Evolutionary conservation across 139 green algal genomes (phyloP).

Genomic region (Zygnema circumcarinatum): DNA sequence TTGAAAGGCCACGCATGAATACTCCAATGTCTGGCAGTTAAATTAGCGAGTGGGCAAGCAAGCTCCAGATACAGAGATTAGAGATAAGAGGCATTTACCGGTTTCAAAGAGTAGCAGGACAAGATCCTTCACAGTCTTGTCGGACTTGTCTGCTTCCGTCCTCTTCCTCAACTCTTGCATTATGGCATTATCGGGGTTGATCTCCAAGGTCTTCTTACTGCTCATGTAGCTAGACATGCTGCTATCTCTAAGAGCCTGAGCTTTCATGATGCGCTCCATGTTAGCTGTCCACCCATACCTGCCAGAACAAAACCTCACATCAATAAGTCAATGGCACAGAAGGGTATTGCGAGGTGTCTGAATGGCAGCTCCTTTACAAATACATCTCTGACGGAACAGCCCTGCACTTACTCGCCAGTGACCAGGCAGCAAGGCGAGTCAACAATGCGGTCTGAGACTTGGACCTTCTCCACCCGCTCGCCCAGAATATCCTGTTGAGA

Average conservation of each 20-base stretch:
- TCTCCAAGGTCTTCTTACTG: conserved; percentile 99
- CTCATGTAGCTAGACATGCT: conserved; percentile 97
- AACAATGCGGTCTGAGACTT: conserved; percentile 97
- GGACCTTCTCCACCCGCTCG: conserved; percentile 93
- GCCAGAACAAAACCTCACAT: conserved; percentile 1
- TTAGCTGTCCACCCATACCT: conserved; percentile 97
- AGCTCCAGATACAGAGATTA: too few relatives aligned
- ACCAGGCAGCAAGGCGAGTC: conserved; percentile 98
- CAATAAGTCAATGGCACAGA: neutral
- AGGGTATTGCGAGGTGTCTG: too few relatives aligned
- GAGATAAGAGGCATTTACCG: too few relatives aligned
- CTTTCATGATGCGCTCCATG: conserved; percentile 99
- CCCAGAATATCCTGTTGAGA: conserved; percentile 90
- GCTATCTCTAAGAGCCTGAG: conserved; percentile 95
- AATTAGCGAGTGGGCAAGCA: too few relatives aligned
- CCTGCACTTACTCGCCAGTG: conserved; percentile 88
- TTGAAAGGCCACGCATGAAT: too few relatives aligned
- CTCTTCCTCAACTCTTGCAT: conserved; percentile 91
- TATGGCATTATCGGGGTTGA: conserved; percentile 98
- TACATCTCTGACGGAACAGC: too few relatives aligned
- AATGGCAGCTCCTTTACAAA: too few relatives aligned
- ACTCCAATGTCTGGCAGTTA: too few relatives aligned
- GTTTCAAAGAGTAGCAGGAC: conserved; percentile 99
- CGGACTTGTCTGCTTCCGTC: conserved; percentile 90
- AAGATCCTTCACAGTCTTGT: conserved; percentile 99